Percentiles rank a stretch among this genome's conserved stretches.
Conservation (phyloP, 129 eudicot species). For the Artemisia tridentata region DNA sequence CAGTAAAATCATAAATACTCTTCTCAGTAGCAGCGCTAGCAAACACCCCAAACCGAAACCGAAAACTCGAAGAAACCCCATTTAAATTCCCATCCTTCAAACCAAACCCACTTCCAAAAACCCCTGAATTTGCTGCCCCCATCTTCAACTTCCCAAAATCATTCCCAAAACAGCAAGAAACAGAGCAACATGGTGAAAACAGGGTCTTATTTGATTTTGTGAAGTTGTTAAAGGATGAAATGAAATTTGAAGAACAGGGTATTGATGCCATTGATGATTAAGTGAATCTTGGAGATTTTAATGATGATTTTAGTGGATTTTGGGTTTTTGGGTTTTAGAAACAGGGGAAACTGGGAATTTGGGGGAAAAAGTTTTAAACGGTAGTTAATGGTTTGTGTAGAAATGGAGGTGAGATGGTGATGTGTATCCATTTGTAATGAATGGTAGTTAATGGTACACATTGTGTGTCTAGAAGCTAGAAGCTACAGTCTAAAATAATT, state of each 20-base stretch:
- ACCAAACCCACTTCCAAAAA: constrained; percentile 54
- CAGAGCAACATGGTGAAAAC: not conserved
- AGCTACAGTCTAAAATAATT: too few relatives aligned
- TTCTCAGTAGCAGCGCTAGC: constrained; percentile 78
- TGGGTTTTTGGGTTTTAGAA: constrained; percentile 7
- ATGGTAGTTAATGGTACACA: constrained; percentile 32
- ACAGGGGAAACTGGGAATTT: not conserved
- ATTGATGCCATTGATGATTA: constrained; percentile 32
- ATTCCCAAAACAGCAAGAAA: not conserved
- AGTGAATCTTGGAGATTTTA: not conserved
- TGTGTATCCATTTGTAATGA: constrained; percentile 17
- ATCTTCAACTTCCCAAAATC: constrained; percentile 24
- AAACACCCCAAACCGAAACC: constrained; percentile 34
- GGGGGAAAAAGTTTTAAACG: constrained; percentile 2
- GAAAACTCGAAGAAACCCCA: constrained; percentile 36
- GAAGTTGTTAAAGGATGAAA: constrained; percentile 14
- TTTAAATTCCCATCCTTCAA: constrained; percentile 35
- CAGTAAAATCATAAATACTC: constrained; percentile 70
- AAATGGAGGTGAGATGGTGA: not conserved
- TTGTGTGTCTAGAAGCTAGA: not conserved
- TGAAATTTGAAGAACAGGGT: constrained; percentile 27
- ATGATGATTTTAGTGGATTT: not conserved
- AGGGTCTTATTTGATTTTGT: constrained; percentile 29
- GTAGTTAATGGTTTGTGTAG: constrained; percentile 13
- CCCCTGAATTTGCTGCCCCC: constrained; percentile 50